Conservation (phyloP, 75 land plant species). For the Pseudotsuga menziesii region DNA sequence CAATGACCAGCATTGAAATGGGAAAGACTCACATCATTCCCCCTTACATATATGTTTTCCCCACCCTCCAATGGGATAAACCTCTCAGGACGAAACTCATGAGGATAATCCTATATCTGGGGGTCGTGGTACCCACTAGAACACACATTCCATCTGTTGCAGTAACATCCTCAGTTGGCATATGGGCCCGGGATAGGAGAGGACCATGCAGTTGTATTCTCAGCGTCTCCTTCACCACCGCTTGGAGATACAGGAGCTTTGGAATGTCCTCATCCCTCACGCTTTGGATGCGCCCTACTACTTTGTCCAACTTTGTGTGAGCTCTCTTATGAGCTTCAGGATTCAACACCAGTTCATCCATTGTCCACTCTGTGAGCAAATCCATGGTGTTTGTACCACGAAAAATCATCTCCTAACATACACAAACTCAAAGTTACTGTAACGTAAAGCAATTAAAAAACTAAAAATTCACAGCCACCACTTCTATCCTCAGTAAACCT, state of each 20-base stretch:
- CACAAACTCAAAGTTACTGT: no score
- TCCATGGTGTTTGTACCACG: constrained; percentile 53
- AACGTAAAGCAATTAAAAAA: no score
- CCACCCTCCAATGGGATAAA: constrained; percentile 25
- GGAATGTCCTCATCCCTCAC: constrained; percentile 26
- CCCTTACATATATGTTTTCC: constrained; percentile 30
- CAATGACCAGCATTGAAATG: constrained; percentile 60
- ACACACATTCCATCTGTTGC: constrained; percentile 34
- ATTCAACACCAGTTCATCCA: constrained; percentile 36
- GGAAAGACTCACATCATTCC: constrained; percentile 38
- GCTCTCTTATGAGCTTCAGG: constrained; percentile 17
- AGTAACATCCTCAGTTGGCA: constrained; percentile 21
- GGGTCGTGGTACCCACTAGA: constrained; percentile 40
- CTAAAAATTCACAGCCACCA: no score
- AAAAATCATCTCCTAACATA: constrained; percentile 51
- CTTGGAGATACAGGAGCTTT: constrained; percentile 27
- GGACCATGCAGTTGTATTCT: constrained; percentile 41
- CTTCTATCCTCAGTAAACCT: no score
- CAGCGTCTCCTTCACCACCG: constrained; percentile 39
- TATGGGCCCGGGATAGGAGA: constrained; percentile 33
- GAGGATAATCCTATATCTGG: constrained; percentile 29
- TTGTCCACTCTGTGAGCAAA: constrained; percentile 39
- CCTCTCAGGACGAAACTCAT: constrained; percentile 36
- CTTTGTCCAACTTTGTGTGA: constrained; percentile 21
- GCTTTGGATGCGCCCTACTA: constrained; percentile 13